Evolutionary conservation across 2,329 filamentous ascomycete genomes (phyloP).

Genomic region (Tolypocladium tropicale): DNA sequence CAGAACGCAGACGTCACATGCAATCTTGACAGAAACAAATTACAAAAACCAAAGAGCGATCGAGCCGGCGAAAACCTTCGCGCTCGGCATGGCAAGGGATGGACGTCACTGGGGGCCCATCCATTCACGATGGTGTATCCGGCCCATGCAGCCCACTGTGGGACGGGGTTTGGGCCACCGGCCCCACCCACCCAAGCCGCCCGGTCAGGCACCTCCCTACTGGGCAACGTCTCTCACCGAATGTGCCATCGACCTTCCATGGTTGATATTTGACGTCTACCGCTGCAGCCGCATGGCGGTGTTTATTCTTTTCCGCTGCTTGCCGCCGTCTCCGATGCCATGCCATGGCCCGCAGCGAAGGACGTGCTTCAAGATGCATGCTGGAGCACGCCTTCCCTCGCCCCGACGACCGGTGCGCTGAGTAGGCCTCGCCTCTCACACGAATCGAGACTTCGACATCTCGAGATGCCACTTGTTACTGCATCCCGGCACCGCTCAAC

Average conservation of each 20-base stretch:
- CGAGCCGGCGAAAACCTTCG: background rate
- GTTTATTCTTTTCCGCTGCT: background rate
- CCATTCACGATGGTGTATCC: background rate
- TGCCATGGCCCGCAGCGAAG: too few species aligned
- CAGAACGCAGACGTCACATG: background rate
- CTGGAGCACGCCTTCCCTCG: too few species aligned
- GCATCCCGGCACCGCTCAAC: too few species aligned
- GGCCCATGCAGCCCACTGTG: background rate
- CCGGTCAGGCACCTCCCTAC: too few species aligned
- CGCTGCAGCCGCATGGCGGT: background rate
- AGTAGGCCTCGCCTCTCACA: too few species aligned
- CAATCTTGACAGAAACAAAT: background rate
- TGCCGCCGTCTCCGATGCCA: too few species aligned
- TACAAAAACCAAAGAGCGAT: background rate
- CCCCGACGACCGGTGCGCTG: too few species aligned
- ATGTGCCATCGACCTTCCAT: background rate
- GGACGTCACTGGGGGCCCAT: background rate
- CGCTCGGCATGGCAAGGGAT: background rate
- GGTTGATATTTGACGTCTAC: background rate
- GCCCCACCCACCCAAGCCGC: background rate
- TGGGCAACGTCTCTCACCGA: background rate
- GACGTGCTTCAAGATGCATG: too few species aligned
- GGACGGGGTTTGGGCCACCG: background rate
- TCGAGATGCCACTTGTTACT: too few species aligned
- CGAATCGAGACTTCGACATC: too few species aligned